A percentile compares a stretch with the other conserved stretches of the same genome.
phyloP scores from a whole-genome alignment of 176 grass and related monocot species.

The Carex scoparia region DNA sequence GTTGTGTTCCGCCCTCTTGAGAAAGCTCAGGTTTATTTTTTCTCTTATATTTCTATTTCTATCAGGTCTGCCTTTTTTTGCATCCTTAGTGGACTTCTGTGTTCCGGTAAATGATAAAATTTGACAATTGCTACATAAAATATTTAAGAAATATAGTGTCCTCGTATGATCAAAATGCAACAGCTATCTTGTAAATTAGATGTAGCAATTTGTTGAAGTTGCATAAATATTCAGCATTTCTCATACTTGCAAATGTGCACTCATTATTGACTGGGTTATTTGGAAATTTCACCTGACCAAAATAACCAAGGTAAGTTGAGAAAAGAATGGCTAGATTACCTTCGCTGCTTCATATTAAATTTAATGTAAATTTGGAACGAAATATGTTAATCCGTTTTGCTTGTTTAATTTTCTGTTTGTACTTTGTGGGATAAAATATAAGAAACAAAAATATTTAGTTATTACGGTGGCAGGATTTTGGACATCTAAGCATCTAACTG shows the following conservation, averaged over 20 bases:
- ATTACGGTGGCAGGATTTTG: background rate
- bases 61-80: too few species aligned
- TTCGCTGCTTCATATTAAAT: background rate
- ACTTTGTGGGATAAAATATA: background rate
- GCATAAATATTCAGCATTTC: background rate
- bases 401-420: background rate
- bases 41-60: slow-evolving; percentile 9
- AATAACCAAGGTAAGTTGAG: background rate
- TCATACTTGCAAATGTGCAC: background rate
- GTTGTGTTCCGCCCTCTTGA: slow-evolving; percentile 84
- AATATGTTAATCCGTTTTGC: background rate
- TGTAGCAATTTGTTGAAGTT: background rate
- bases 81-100: background rate
- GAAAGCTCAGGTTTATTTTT: slow-evolving; percentile 58
- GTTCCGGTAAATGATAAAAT: background rate
- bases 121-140: background rate
- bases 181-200: background rate
- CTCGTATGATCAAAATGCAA: background rate
- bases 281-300: background rate
- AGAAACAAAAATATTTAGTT: background rate
- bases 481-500: background rate
- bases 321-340: background rate
- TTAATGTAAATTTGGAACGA: background rate
- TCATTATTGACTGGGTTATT: background rate
- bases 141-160: background rate